Evolutionary conservation across 305 asterid species (phyloP).

Genomic region (Nicotiana rustica): DNA sequence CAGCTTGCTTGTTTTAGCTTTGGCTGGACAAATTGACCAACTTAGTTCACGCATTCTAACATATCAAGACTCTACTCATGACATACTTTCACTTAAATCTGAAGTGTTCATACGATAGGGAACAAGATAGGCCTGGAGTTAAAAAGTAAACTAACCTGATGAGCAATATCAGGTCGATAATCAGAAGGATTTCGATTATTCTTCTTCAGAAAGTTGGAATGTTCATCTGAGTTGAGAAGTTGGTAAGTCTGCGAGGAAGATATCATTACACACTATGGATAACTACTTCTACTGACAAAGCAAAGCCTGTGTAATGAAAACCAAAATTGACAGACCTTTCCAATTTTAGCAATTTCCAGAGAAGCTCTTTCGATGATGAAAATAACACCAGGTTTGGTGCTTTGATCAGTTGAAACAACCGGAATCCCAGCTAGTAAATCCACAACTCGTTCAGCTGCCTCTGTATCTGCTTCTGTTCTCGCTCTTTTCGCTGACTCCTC

Average conservation of each 20-base stretch:
- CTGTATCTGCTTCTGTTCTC: constrained; percentile 50
- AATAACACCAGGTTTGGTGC: constrained; percentile 61
- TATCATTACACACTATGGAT: not conserved
- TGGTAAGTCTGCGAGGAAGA: constrained; percentile 61
- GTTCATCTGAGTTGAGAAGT: constrained; percentile 87
- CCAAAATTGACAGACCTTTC: constrained; percentile 65
- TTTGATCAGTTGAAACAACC: constrained; percentile 45
- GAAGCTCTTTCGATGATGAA: constrained; percentile 89
- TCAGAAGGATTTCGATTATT: constrained; percentile 78
- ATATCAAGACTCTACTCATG: no score
- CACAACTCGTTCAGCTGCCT: constrained; percentile 45
- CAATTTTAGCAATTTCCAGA: constrained; percentile 90
- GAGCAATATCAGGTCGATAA: constrained; percentile 91
- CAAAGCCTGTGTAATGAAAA: not conserved
- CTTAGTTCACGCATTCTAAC: not conserved
- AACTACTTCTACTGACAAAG: not conserved
- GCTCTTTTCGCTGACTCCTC: constrained; percentile 49
- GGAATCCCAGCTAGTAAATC: constrained; percentile 75
- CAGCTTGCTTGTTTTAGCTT: constrained; percentile 1
- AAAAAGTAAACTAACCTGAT: constrained; percentile 63
- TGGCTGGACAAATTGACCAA: not conserved
- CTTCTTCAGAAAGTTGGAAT: constrained; percentile 61
- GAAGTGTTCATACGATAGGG: not conserved
- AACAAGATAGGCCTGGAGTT: constrained; percentile 11
- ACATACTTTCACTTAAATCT: constrained; percentile 12